Conservation (phyloP, 306 rosid species). For the apple (Malus domestica) region ASM211411v1 NC_041804.1:16608001-16608500, state of each 20-base stretch:
- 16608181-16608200: no score
- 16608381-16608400: not conserved
- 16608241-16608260: not conserved
- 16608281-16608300: not conserved
- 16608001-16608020: not conserved
- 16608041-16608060: not conserved
- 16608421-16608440: not conserved
- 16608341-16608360: not conserved
- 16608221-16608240: not conserved
- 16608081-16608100: not conserved
- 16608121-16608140: no score
- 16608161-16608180: no score
- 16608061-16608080: not conserved
- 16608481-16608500: constrained; percentile 52
- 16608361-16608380: not conserved
- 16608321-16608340: not conserved
- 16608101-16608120: not conserved
- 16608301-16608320: not conserved
- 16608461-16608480: constrained; percentile 44
- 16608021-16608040: not conserved
- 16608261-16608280: not conserved
- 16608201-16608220: not conserved
- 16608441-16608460: constrained; percentile 46
- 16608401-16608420: not conserved
- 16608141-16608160: no score